A percentile compares a stretch with the other conserved stretches of the same genome.
These are phyloP conservation scores for Deinandra increscens DNA, from an alignment of 129 eudicot species.

Conservation along the genomic window DNA sequence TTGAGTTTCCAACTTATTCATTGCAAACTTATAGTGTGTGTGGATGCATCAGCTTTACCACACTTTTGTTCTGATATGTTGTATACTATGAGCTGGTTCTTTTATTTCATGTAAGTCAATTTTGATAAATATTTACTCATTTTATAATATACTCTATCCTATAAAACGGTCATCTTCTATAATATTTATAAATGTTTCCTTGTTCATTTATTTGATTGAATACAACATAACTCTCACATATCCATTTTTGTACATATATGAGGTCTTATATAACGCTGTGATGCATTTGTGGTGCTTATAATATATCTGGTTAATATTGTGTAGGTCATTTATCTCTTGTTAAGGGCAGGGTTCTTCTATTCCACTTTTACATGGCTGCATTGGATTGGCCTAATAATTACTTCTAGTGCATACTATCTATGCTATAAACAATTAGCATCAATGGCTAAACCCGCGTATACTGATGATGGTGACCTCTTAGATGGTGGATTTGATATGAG, in stretches of 20 bases:
- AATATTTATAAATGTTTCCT: not conserved
- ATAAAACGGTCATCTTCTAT: constrained; percentile 2
- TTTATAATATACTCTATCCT: no score
- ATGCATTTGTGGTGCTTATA: no score
- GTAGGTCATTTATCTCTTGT: constrained; percentile 56
- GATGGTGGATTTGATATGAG: constrained; percentile 99
- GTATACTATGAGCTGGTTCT: no score
- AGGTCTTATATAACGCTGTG: no score
- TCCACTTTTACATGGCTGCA: constrained; percentile 80
- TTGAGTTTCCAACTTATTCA: not conserved
- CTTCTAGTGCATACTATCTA: constrained; percentile 59
- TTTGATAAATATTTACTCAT: no score
- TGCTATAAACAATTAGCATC: constrained; percentile 70
- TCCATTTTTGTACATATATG: not conserved
- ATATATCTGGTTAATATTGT: not conserved
- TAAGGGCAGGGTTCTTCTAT: constrained; percentile 66
- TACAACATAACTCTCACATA: not conserved
- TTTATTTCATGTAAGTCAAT: no score
- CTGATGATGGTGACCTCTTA: constrained; percentile 72
- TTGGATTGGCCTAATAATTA: constrained; percentile 64
- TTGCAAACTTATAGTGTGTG: not conserved
- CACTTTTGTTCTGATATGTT: no score
- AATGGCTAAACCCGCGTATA: constrained; percentile 74
- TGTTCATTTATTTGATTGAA: not conserved
- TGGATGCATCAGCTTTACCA: no score